Percentiles rank a stretch among this genome's conserved stretches.
Evolutionary conservation across 176 grass and related monocot species (phyloP).

Genomic region (Rhynchospora tenuis): DNA sequence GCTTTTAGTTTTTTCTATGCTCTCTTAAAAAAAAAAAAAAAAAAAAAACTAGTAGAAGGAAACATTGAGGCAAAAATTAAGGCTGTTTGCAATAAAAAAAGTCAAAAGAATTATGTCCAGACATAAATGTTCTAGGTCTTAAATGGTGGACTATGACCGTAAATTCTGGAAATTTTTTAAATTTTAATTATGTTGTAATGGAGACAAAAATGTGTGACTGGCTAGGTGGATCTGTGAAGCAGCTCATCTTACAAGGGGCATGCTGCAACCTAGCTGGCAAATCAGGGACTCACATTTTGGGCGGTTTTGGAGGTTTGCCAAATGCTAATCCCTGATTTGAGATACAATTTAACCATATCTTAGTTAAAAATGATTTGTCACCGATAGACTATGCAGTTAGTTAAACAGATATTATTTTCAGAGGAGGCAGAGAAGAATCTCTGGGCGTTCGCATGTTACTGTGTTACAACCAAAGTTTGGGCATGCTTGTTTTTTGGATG

Average conservation of each 20-base stretch:
- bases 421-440: not conserved
- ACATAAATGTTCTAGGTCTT: not conserved
- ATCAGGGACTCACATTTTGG: not conserved
- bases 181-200: slow-evolving; percentile 1
- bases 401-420: not conserved
- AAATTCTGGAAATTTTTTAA: not conserved
- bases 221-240: slow-evolving; percentile 15
- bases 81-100: not conserved
- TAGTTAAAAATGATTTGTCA: not conserved
- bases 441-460: not conserved
- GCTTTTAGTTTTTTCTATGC: not conserved
- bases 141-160: not conserved
- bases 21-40: not conserved
- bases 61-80: not conserved
- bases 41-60: not conserved
- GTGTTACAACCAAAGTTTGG: not conserved
- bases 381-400: not conserved
- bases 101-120: not conserved
- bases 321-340: slow-evolving; percentile 18
- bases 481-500: not conserved
- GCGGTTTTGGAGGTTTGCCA: not conserved
- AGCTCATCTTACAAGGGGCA: slow-evolving; percentile 14
- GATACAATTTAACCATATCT: not conserved
- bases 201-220: slow-evolving; percentile 25
- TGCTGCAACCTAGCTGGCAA: not conserved